phyloP scores from a whole-genome alignment of 176 grass and related monocot species.

The Lolium multiflorum region DNA sequence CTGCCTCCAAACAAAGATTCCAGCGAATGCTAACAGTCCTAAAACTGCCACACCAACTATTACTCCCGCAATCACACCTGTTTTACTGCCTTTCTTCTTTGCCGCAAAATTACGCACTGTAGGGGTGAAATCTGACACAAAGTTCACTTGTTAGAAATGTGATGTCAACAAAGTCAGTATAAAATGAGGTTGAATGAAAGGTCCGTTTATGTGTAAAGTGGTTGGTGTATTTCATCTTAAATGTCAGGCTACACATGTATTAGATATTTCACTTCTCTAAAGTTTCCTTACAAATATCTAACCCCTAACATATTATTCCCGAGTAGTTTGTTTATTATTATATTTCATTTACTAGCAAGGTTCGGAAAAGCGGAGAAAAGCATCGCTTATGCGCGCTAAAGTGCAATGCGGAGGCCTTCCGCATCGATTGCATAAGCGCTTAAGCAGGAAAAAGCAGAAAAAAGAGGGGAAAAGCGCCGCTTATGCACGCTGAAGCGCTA shows the following conservation, averaged over 20 bases:
- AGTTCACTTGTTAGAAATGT: conserved; percentile 40
- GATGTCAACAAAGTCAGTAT: not conserved
- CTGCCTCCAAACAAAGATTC: conserved; percentile 57
- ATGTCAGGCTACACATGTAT: not conserved
- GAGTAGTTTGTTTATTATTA: not conserved
- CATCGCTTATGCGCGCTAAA: no score
- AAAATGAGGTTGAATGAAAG: not conserved
- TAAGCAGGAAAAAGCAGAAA: no score
- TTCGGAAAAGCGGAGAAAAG: no score
- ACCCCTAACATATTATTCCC: not conserved
- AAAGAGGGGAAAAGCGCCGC: no score
- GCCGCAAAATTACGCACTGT: conserved; percentile 50
- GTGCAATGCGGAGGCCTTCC: no score
- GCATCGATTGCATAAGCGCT: no score
- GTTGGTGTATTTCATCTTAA: not conserved
- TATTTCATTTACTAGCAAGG: conserved; percentile 18
- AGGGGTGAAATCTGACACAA: conserved; percentile 68
- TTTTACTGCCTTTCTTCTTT: conserved; percentile 45
- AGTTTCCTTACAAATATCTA: not conserved
- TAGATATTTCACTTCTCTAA: conserved; percentile 1
- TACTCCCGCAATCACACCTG: conserved; percentile 56
- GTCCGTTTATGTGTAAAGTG: not conserved
- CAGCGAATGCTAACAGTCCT: conserved; percentile 45
- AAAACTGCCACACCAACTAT: conserved; percentile 55
- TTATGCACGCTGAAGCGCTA: no score